Evolutionary conservation across 2,329 filamentous ascomycete species (phyloP).

Genomic region (Cladosporium sp.): DNA sequence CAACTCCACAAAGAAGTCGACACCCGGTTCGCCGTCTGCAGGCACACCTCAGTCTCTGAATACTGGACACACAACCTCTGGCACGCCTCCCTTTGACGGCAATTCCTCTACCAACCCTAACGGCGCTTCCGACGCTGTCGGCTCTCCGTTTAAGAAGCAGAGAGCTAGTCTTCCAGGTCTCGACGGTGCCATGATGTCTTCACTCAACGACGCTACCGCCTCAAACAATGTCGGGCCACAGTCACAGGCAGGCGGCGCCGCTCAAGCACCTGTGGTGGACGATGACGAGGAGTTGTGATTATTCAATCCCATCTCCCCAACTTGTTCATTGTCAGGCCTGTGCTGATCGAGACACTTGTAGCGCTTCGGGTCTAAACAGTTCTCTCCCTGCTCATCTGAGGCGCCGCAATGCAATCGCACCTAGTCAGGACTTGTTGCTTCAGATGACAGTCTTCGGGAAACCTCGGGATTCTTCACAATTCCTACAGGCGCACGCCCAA

Average conservation of each 20-base stretch:
- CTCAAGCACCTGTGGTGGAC: constrained; percentile 30
- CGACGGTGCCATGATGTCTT: constrained; percentile 28
- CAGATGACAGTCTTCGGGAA: neutral
- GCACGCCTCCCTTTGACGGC: constrained; percentile 34
- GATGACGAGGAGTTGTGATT: constrained; percentile 49
- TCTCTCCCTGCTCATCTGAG: neutral
- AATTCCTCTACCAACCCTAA: constrained; percentile 23
- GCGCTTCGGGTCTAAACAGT: neutral
- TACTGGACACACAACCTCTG: constrained; percentile 33
- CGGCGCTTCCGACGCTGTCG: constrained; percentile 55
- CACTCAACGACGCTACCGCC: constrained; percentile 22
- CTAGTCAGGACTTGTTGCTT: neutral
- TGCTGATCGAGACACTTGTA: neutral
- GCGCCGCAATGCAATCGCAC: neutral
- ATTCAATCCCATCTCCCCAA: neutral
- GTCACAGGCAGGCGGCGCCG: constrained; percentile 21
- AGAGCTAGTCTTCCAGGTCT: constrained; percentile 58
- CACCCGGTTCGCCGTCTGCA: constrained; percentile 45
- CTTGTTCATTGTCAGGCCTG: neutral
- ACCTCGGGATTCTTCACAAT: too few relatives aligned
- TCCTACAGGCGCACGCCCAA: neutral
- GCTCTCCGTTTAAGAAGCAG: constrained; percentile 75
- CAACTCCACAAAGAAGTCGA: constrained; percentile 43
- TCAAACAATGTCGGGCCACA: constrained; percentile 23
- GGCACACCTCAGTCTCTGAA: constrained; percentile 41